phyloP scores from a whole-genome alignment of 495 filamentous ascomycete species.

The Penicillium samsonianum region DNA sequence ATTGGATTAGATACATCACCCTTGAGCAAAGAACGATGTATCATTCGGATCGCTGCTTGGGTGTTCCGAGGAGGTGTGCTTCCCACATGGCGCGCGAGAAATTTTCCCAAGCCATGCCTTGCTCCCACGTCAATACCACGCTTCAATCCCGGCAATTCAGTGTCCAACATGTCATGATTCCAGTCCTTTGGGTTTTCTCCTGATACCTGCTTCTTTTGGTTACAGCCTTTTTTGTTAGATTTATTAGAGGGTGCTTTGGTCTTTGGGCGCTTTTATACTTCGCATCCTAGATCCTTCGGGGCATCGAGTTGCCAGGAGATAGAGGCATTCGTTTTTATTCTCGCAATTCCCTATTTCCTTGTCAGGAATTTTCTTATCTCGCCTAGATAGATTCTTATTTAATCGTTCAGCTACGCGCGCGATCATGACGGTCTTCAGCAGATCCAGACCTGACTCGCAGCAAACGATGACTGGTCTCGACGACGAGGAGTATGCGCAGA shows the following conservation, averaged over 20 bases:
- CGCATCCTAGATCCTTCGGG: slow-evolving; percentile 1
- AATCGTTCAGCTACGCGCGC: background rate
- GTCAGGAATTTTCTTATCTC: background rate
- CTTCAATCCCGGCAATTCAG: slow-evolving; percentile 10
- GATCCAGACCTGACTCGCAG: slow-evolving; percentile 19
- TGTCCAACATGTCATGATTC: slow-evolving; percentile 3
- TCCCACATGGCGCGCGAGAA: slow-evolving; percentile 24
- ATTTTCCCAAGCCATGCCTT: slow-evolving; percentile 26
- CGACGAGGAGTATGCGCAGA: slow-evolving; percentile 29
- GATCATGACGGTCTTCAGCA: slow-evolving; percentile 13
- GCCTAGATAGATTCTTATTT: background rate
- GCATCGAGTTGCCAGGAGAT: background rate
- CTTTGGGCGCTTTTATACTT: background rate
- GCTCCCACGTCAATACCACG: slow-evolving; percentile 27
- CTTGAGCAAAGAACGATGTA: slow-evolving; percentile 24
- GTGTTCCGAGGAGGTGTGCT: background rate
- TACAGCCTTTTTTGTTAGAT: background rate
- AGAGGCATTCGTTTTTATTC: background rate
- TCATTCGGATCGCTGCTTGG: slow-evolving; percentile 12
- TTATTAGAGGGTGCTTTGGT: background rate
- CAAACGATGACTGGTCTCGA: slow-evolving; percentile 17
- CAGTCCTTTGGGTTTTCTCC: slow-evolving; percentile 15
- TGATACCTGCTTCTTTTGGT: slow-evolving; percentile 23
- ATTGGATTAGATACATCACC: background rate
- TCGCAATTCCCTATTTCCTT: background rate